These are phyloP conservation scores for Chytriomyces confervae DNA, from an alignment of 192 early-diverging fungal genomes.

Conservation along the genomic window DNA sequence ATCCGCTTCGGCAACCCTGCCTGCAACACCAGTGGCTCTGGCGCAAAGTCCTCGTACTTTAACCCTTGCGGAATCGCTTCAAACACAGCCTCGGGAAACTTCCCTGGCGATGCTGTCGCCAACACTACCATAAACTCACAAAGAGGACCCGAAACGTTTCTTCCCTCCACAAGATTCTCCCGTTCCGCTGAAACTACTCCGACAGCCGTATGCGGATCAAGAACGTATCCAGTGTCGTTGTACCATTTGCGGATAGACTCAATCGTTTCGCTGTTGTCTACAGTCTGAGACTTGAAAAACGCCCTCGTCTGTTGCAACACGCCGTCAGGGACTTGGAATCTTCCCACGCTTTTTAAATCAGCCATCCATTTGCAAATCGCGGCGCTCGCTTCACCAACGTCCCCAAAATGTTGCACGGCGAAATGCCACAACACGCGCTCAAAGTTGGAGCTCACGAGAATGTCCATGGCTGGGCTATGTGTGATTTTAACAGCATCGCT, in stretches of 20 bases:
- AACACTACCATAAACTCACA: constrained; percentile 67
- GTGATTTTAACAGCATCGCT: constrained; percentile 71
- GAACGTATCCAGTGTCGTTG: constrained; percentile 82
- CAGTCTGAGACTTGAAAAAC: constrained; percentile 76
- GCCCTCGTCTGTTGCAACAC: constrained; percentile 70
- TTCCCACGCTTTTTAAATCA: constrained; percentile 70
- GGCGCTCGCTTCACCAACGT: constrained; percentile 32
- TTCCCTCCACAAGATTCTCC: neutral
- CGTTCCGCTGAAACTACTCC: constrained; percentile 85
- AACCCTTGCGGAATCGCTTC: constrained; percentile 60
- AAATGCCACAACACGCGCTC: constrained; percentile 94
- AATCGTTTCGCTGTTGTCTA: constrained; percentile 76
- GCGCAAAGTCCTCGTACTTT: constrained; percentile 59
- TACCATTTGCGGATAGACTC: constrained; percentile 64
- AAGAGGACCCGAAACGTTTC: constrained; percentile 28
- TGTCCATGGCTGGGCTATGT: constrained; percentile 96
- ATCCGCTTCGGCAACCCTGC: constrained; percentile 51
- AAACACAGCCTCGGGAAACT: constrained; percentile 93
- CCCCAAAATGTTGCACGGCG: constrained; percentile 39
- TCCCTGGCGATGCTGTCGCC: constrained; percentile 94
- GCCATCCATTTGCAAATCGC: constrained; percentile 72
- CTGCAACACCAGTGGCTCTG: constrained; percentile 47
- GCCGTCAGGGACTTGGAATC: constrained; percentile 71
- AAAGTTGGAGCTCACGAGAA: constrained; percentile 95
- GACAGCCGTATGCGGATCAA: constrained; percentile 97